Conservation (phyloP, 2,329 filamentous ascomycete species). For the Trichoderma guizhouense region DNA sequence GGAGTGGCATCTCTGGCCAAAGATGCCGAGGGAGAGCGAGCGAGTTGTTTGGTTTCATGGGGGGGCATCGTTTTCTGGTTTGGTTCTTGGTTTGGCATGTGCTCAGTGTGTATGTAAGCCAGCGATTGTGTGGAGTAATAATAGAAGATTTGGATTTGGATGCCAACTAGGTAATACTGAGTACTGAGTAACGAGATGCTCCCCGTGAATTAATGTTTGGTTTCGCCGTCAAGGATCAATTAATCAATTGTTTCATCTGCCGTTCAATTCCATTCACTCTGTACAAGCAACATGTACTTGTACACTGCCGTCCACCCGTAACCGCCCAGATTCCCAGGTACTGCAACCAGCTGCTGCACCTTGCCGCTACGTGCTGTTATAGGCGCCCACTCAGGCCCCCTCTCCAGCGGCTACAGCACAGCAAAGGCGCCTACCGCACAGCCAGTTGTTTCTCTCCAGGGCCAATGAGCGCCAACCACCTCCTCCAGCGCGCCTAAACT, state of each 20-base stretch:
- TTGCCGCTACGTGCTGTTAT: not conserved
- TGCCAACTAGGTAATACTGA: too few relatives aligned
- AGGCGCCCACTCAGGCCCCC: not conserved
- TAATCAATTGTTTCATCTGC: not conserved
- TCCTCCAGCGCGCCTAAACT: conserved; percentile 27
- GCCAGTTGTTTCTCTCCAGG: not conserved
- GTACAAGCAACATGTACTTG: not conserved
- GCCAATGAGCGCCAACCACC: conserved; percentile 24
- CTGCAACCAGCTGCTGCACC: not conserved
- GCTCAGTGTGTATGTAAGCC: not conserved
- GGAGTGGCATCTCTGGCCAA: not conserved
- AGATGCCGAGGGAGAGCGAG: not conserved
- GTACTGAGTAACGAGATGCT: not conserved
- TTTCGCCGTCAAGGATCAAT: not conserved
- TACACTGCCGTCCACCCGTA: not conserved
- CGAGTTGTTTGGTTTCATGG: not conserved
- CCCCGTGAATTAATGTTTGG: not conserved
- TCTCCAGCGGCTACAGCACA: conserved; percentile 3
- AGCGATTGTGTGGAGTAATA: not conserved
- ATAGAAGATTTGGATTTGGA: too few relatives aligned
- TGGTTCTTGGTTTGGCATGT: not conserved
- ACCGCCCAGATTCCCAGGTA: not conserved
- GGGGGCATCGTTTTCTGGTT: not conserved
- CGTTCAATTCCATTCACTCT: not conserved
- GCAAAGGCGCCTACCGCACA: not conserved